These are phyloP conservation scores for Viola odorata DNA, from an alignment of 345 rosid genomes.

Conservation along the genomic window DNA sequence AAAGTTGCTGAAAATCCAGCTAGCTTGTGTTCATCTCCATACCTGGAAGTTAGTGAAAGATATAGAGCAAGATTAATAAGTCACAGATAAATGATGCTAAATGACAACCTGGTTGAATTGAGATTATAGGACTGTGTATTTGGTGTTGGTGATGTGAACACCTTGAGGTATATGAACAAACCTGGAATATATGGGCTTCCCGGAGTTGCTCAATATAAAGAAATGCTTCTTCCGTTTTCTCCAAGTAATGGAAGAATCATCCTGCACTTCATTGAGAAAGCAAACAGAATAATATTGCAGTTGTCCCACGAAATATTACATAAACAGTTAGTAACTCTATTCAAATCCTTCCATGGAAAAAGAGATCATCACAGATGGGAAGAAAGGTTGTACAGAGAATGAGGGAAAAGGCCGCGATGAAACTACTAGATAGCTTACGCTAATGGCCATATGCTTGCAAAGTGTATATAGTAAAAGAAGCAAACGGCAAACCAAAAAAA, in stretches of 20 bases:
- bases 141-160: not conserved
- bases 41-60: conserved; percentile 41
- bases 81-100: not conserved
- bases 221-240: conserved; percentile 99
- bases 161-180: conserved; percentile 15
- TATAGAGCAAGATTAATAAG: conserved; percentile 1
- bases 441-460: no score
- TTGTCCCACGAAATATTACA: not conserved
- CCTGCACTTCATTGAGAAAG: conserved; percentile 67
- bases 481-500: no score
- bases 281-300: conserved; percentile 12
- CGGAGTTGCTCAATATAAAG: conserved; percentile 91
- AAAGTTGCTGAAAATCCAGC: conserved; percentile 99
- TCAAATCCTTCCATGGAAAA: no score
- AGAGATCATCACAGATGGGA: no score
- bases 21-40: conserved; percentile 97
- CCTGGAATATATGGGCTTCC: conserved; percentile 99
- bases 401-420: no score
- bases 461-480: no score
- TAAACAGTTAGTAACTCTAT: no score
- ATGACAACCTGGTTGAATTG: not conserved
- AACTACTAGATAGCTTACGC: no score
- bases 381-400: no score
- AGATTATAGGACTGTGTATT: not conserved
- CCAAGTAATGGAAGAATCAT: conserved; percentile 93